A percentile compares a stretch with the other conserved stretches of the same genome.
Conservation (phyloP, 306 rosid genomes). For the Vigna reflexopilosa region DNA sequence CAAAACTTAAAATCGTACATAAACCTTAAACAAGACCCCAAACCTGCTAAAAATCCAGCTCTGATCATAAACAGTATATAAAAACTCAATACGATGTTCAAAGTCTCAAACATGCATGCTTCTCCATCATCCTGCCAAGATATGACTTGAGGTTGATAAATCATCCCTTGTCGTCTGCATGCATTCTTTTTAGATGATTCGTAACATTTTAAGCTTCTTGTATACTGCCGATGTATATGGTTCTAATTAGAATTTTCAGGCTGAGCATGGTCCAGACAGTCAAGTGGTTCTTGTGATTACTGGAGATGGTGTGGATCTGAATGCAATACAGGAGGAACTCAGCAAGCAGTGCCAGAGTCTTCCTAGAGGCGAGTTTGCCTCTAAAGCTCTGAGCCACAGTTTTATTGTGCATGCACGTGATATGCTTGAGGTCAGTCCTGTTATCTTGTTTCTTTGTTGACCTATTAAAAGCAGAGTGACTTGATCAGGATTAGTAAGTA, state of each 20-base stretch:
- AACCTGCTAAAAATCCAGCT: background rate
- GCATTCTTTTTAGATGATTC: background rate
- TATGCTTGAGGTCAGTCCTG: constrained; percentile 85
- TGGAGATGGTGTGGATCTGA: constrained; percentile 83
- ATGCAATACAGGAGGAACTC: constrained; percentile 83
- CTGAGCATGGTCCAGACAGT: constrained; percentile 99
- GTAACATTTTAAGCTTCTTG: constrained; percentile 17
- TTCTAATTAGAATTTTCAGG: constrained; percentile 64
- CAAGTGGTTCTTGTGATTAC: constrained; percentile 96
- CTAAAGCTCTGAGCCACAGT: constrained; percentile 91
- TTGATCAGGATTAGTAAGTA: background rate
- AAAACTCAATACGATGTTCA: background rate
- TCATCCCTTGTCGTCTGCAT: background rate
- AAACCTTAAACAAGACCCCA: background rate
- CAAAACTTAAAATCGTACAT: background rate
- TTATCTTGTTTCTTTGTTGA: constrained; percentile 25
- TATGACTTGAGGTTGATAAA: constrained; percentile 1
- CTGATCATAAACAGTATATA: background rate
- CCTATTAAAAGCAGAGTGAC: background rate
- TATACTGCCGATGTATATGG: constrained; percentile 29
- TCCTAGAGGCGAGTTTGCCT: constrained; percentile 92
- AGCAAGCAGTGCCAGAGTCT: constrained; percentile 87
- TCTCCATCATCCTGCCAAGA: background rate
- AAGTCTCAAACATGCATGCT: background rate
- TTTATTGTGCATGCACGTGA: constrained; percentile 83